Evolutionary conservation across 2,329 filamentous ascomycete genomes (phyloP).

Genomic region (Exophiala aquamarina): DNA sequence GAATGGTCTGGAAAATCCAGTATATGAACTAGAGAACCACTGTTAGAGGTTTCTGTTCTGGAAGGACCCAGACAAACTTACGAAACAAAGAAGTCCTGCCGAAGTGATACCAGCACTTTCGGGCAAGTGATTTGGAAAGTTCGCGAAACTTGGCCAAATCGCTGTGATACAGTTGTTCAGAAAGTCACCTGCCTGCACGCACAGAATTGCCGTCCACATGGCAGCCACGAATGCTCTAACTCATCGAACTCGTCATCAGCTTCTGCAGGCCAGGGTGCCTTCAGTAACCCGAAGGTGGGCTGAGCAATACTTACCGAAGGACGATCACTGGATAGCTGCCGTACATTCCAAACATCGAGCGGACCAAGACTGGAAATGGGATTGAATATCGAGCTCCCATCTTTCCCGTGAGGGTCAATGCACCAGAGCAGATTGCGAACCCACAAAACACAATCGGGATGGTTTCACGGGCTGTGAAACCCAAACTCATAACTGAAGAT

Average conservation of each 20-base stretch:
- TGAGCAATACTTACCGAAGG: conserved; percentile 39
- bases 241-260: no score
- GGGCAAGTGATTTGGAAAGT: conserved; percentile 41
- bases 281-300: no score
- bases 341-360: conserved; percentile 40
- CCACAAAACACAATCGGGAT: conserved; percentile 51
- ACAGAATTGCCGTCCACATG: conserved; percentile 50
- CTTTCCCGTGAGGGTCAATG: conserved; percentile 50
- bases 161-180: conserved; percentile 40
- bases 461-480: conserved; percentile 49
- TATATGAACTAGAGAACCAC: conserved; percentile 42
- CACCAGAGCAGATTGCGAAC: conserved; percentile 47
- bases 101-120: conserved; percentile 34
- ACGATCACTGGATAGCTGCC: conserved; percentile 37
- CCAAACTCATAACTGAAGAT: conserved; percentile 42
- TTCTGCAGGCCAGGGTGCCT: no score
- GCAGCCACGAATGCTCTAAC: conserved; percentile 45
- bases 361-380: conserved; percentile 35
- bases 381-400: conserved; percentile 37
- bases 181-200: conserved; percentile 47
- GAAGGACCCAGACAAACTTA: conserved; percentile 30
- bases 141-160: conserved; percentile 50
- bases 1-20: conserved; percentile 48
- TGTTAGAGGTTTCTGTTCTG: not conserved
- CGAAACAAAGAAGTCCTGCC: conserved; percentile 49